These are phyloP conservation scores for Rhodofomes roseus DNA, from an alignment of 1,284 basidiomycete species.

Conservation along the genomic window DNA sequence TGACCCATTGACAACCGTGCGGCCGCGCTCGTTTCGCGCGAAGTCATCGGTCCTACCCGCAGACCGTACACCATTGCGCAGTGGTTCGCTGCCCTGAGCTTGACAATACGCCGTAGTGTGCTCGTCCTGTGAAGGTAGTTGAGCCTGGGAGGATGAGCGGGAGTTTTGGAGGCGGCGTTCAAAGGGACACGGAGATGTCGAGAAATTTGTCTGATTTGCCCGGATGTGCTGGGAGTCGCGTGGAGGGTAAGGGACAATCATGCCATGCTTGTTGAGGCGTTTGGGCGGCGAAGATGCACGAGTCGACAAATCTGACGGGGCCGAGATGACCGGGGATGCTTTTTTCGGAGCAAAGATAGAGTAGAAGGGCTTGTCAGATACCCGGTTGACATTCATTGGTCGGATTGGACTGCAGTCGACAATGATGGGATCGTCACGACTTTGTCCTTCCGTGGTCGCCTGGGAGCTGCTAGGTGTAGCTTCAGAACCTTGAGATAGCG, in stretches of 20 bases:
- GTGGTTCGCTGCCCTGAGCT: not conserved
- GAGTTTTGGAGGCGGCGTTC: not conserved
- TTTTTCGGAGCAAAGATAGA: conserved; percentile 30
- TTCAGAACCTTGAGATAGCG: not conserved
- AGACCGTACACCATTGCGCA: not conserved
- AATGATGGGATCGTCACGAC: conserved; percentile 23
- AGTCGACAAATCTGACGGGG: not conserved
- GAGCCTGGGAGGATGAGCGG: not conserved
- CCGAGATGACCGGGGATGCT: conserved; percentile 1
- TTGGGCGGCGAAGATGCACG: not conserved
- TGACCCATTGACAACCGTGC: not conserved
- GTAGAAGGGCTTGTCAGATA: conserved; percentile 24
- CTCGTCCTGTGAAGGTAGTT: not conserved
- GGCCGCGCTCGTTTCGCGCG: not conserved
- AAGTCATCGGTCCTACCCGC: not conserved
- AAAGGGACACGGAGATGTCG: not conserved
- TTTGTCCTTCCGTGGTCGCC: conserved; percentile 10
- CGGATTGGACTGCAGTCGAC: conserved; percentile 15
- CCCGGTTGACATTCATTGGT: conserved; percentile 7
- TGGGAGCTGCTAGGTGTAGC: not conserved
- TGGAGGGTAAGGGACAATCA: conserved; percentile 45
- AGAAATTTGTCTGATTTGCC: conserved; percentile 41
- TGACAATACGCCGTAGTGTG: not conserved
- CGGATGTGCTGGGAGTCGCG: conserved; percentile 58
- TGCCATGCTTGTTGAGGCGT: not conserved